Evolutionary conservation across 1,139 yeast species (phyloP), one percentile per base, ranked within the genome.

Genomic region (Sugiyamaella japonica): DNA sequence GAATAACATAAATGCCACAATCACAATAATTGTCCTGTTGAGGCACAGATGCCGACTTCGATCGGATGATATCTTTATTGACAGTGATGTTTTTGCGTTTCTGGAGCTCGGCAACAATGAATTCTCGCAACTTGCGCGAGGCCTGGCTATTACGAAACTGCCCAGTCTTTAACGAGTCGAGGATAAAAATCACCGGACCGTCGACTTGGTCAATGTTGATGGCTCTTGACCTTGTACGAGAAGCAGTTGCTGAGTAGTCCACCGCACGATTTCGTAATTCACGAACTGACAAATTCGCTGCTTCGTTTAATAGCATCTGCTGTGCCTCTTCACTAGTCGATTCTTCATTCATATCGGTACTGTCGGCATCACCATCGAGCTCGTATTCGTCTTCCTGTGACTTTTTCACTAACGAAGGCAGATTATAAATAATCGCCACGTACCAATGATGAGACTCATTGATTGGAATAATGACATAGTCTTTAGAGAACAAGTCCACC

Each of bases 1-100:
- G 86, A 25, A 95, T 85, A 4, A 93, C 87, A 72, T 89, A 97
- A 20, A 95, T 83, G 1, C 99, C 99, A 73, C 99, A 95, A 68
- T 95, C 99, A 66, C 91, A 89, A 70, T 85, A 84, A 67, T 95
- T 95, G 49, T 84, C 83, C 66, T 95, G 99, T 58, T 80, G 83
- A 0, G 97, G 97, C 0, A 90, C 95, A 29, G 73, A 67, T 5
- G 87, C 86, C 3, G 76, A 73, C 53, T 76, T 70, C 52, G 74
- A 68, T 46, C 68, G 55, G 34, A 79, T 72, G 48, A 76, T 77
- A 4, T 72, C 70, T n/a, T 75, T 75, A 13, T 73, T 71, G 7
- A 89, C 65, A 0, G 73, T 76, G 2, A 86, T 62, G 0, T 72
- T 72, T 60, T 82, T 78, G 62, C 81, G 84, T 42, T 86, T 93